Evolutionary conservation across 768 basidiomycete genomes (phyloP), one percentile per base, ranked within the genome.

Genomic region (Boletus eberwhitei): DNA sequence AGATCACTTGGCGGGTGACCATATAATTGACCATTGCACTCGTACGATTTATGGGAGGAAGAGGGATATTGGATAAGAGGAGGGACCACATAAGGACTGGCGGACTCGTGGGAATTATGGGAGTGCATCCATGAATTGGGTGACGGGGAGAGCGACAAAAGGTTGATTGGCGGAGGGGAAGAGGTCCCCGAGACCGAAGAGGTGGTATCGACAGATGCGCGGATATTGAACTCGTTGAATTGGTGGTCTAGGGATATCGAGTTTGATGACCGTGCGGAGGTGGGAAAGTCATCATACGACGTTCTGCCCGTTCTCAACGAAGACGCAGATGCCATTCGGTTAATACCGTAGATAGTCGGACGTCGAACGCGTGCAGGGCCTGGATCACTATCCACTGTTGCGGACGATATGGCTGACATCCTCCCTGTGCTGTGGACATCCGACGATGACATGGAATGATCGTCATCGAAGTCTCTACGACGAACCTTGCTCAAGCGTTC

Each of bases 391-490:
- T 92, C 90, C 49, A 90, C 88, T 5, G 91, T 89, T 24, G 86
- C 82, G 64, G 89, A 88, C 19, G 90, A 93, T 62, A 89, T 83
- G 34, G 83, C 81, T 7, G 90, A 92, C 77, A 87, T 80, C 52
- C 83, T 83, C 39, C 85, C 80, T 50, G 84, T 75, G 66, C 85
- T 88, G 60, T 87, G 87, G 31, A 93, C 77, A 61, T 93, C 93
- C 44, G 89, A 91, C 29, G 88, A 91, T 50, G 90, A 92, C 82
- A 92, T 88, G 31, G 93, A 94, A 65, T 89, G 90, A 64, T 93
- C 92, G 65, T 93, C 93, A 72, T 95, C 93, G 60, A 81, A 87
- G 63, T 93, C 90, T 66, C 89, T 76, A 66, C 88, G 81, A 59
- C 92, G 82, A 57, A 84, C 88, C 76, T 94, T 94, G 51, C 80